phyloP scores from a whole-genome alignment of 768 basidiomycete species.

The Tubosaeta sp. region DNA sequence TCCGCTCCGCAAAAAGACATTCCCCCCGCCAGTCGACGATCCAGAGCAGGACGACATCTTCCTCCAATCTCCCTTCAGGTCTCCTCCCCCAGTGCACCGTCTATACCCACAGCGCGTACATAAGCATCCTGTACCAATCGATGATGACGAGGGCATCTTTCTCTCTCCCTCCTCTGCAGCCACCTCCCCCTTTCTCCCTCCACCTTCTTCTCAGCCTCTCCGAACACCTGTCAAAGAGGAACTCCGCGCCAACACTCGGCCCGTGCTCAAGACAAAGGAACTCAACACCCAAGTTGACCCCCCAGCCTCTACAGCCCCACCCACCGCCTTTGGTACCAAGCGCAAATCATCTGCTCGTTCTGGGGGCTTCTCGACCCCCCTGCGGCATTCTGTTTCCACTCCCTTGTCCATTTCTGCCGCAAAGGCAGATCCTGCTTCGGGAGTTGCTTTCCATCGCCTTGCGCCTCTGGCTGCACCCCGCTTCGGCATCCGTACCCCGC shows the following conservation, averaged over 20 bases:
- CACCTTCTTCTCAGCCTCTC: conserved; percentile 47
- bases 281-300: conserved; percentile 20
- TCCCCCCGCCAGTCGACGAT: conserved; percentile 27
- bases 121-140: conserved; percentile 28
- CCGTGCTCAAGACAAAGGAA: conserved; percentile 37
- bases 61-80: conserved; percentile 49
- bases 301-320: conserved; percentile 16
- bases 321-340: conserved; percentile 52
- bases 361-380: conserved; percentile 53
- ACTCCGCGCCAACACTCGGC: conserved; percentile 37
- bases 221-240: conserved; percentile 57
- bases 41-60: conserved; percentile 48
- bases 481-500: conserved; percentile 28
- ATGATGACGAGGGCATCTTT: conserved; percentile 60
- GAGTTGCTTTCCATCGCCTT: conserved; percentile 32
- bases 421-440: conserved; percentile 31
- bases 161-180: conserved; percentile 43
- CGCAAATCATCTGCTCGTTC: conserved; percentile 52
- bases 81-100: conserved; percentile 41
- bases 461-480: conserved; percentile 32
- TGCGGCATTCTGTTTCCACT: conserved; percentile 43
- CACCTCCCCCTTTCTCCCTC: conserved; percentile 40
- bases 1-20: conserved; percentile 46
- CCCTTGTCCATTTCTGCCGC: conserved; percentile 36
- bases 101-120: conserved; percentile 41